These are phyloP conservation scores for Irpex sp. DNA, from an alignment of 1,284 basidiomycete genomes.

Conservation along the genomic window DNA sequence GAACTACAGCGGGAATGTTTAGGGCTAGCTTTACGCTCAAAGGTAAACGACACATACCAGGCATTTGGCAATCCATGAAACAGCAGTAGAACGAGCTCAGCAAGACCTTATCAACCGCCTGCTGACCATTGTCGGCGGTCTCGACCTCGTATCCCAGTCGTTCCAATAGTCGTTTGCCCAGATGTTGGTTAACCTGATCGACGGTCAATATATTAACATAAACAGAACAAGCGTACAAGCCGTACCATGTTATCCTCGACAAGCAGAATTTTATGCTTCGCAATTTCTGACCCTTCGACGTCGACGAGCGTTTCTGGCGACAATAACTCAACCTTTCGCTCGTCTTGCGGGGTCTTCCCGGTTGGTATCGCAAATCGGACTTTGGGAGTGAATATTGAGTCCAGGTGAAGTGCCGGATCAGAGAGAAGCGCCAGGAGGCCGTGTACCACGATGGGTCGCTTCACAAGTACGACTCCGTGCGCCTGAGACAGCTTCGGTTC, in stretches of 20 bases:
- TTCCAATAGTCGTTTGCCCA: slow-evolving; percentile 23
- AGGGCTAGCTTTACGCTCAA: not conserved
- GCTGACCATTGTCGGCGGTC: slow-evolving; percentile 23
- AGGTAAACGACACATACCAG: slow-evolving; percentile 11
- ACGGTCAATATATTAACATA: not conserved
- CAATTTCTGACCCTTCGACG: not conserved
- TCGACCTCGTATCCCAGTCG: slow-evolving; percentile 25
- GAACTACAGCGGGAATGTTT: slow-evolving; percentile 8
- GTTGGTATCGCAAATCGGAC: slow-evolving; percentile 23
- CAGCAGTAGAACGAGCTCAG: slow-evolving; percentile 19
- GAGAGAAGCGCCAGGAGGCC: slow-evolving; percentile 18
- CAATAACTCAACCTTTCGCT: slow-evolving; percentile 6
- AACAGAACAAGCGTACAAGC: not conserved
- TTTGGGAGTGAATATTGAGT: slow-evolving; percentile 9
- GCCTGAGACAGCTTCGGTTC: slow-evolving; percentile 19
- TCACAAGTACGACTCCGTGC: slow-evolving; percentile 21
- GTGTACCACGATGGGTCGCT: slow-evolving; percentile 25
- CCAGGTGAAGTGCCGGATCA: slow-evolving; percentile 17
- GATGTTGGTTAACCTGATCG: slow-evolving; percentile 23
- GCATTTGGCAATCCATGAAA: slow-evolving; percentile 28
- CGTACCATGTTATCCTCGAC: slow-evolving; percentile 25
- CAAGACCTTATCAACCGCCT: slow-evolving; percentile 20
- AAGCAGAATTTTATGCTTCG: slow-evolving; percentile 16
- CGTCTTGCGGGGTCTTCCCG: slow-evolving; percentile 8
- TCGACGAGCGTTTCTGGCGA: not conserved